phyloP scores from a whole-genome alignment of 257 asterid genomes.

The Thymus mandschuricus region DNA sequence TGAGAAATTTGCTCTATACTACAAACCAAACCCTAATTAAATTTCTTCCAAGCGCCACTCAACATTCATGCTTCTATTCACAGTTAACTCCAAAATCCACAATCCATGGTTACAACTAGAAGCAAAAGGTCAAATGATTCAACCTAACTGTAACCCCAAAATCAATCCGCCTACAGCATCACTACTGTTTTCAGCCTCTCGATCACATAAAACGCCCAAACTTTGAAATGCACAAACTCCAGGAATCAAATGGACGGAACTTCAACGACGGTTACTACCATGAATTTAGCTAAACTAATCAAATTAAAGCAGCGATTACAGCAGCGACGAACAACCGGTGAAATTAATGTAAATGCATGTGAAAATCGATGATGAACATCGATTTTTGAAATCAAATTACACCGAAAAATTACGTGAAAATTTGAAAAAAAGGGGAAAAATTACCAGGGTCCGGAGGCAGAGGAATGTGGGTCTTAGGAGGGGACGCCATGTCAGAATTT shows the following conservation, averaged over 20 bases:
- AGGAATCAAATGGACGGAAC: slow-evolving; percentile 2
- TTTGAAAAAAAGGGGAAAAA: not conserved
- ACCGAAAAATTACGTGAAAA: not conserved
- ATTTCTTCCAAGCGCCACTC: slow-evolving; percentile 19
- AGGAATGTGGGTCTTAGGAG: slow-evolving; percentile 61
- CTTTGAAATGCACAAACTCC: slow-evolving; percentile 3
- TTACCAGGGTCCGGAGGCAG: slow-evolving; percentile 77
- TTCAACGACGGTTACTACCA: slow-evolving; percentile 6
- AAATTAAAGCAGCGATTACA: slow-evolving; percentile 23
- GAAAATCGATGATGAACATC: slow-evolving; percentile 8
- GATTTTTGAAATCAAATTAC: slow-evolving; percentile 15
- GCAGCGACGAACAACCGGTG: slow-evolving; percentile 14
- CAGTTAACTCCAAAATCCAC: slow-evolving; percentile 18
- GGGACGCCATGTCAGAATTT: slow-evolving; percentile 65
- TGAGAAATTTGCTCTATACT: slow-evolving; percentile 5
- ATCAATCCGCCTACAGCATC: slow-evolving; percentile 2
- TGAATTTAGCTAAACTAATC: slow-evolving; percentile 9
- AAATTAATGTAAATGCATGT: slow-evolving; percentile 28
- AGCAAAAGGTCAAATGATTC: slow-evolving; percentile 17
- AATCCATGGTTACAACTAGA: slow-evolving; percentile 2
- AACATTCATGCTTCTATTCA: slow-evolving; percentile 11
- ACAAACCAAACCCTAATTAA: not conserved
- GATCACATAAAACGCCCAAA: slow-evolving; percentile 23
- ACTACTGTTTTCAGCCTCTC: not conserved
- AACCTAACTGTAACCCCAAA: slow-evolving; percentile 23